A percentile compares a stretch with the other conserved stretches of the same genome.
Evolutionary conservation across 2,329 filamentous ascomycete species (phyloP).

Genomic region (Hirsutella minnesotensis): DNA sequence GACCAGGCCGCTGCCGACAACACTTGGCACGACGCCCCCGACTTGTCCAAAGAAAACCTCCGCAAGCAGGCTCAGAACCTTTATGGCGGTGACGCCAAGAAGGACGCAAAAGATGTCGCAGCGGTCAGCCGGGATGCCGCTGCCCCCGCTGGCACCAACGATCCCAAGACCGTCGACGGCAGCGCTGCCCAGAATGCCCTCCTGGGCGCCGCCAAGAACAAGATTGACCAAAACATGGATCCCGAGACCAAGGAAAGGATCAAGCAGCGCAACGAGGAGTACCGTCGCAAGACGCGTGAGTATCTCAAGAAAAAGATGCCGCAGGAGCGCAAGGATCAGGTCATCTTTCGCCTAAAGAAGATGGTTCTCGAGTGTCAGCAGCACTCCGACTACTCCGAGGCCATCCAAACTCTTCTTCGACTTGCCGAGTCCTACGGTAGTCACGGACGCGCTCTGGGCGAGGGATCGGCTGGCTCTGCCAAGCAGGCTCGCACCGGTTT

Average conservation of each 20-base stretch:
- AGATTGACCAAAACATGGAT: slow-evolving; percentile 49
- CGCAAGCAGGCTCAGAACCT: slow-evolving; percentile 55
- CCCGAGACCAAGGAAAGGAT: slow-evolving; percentile 48
- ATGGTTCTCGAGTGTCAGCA: slow-evolving; percentile 96
- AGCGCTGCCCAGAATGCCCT: slow-evolving; percentile 19
- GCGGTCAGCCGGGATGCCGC: slow-evolving; percentile 30
- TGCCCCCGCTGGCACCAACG: slow-evolving; percentile 26
- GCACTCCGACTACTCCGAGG: slow-evolving; percentile 83
- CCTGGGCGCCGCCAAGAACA: slow-evolving; percentile 39
- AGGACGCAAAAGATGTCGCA: slow-evolving; percentile 50
- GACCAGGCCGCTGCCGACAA: slow-evolving; percentile 83
- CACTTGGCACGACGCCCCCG: slow-evolving; percentile 81
- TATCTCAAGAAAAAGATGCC: slow-evolving; percentile 84
- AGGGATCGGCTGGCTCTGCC: slow-evolving; percentile 54
- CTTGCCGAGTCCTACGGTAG: slow-evolving; percentile 76
- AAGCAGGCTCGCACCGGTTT: slow-evolving; percentile 63
- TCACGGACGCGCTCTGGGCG: slow-evolving; percentile 54
- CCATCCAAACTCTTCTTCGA: slow-evolving; percentile 75
- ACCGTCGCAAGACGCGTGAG: slow-evolving; percentile 43
- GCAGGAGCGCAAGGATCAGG: slow-evolving; percentile 83
- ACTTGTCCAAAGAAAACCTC: slow-evolving; percentile 58
- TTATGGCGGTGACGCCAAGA: slow-evolving; percentile 40
- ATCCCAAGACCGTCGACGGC: slow-evolving; percentile 35
- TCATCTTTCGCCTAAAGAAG: slow-evolving; percentile 87
- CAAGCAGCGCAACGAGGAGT: slow-evolving; percentile 30